These are phyloP conservation scores for Thymus mandschuricus DNA, from an alignment of 257 asterid species.

Conservation along the genomic window DNA sequence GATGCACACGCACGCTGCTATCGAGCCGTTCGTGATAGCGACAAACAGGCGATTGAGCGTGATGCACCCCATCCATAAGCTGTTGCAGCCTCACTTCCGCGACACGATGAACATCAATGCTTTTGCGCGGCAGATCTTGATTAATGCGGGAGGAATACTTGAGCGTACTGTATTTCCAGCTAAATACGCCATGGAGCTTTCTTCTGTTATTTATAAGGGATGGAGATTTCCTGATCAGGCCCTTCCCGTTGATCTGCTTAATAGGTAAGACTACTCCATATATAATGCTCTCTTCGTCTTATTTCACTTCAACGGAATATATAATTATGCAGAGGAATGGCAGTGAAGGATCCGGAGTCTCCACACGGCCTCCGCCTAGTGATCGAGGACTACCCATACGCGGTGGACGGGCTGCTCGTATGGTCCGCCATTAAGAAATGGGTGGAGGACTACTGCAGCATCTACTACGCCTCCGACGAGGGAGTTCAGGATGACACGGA, in stretches of 20 bases:
- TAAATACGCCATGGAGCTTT: slow-evolving; percentile 58
- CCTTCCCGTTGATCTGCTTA: slow-evolving; percentile 63
- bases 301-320: no score
- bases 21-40: slow-evolving; percentile 75
- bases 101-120: slow-evolving; percentile 77
- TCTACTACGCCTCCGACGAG: slow-evolving; percentile 45
- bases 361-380: slow-evolving; percentile 49
- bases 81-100: slow-evolving; percentile 67
- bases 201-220: slow-evolving; percentile 50
- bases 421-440: slow-evolving; percentile 53
- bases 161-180: slow-evolving; percentile 59
- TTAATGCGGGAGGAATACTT: slow-evolving; percentile 61
- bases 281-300: no score
- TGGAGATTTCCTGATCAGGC: slow-evolving; percentile 68
- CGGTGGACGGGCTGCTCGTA: slow-evolving; percentile 58
- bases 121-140: slow-evolving; percentile 53
- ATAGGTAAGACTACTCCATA: slow-evolving; percentile 40
- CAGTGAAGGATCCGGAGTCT: slow-evolving; percentile 41
- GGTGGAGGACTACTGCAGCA: slow-evolving; percentile 48
- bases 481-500: slow-evolving; percentile 32
- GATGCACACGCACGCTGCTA: slow-evolving; percentile 59
- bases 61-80: slow-evolving; percentile 66
- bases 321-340: slow-evolving; percentile 46
- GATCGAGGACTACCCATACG: slow-evolving; percentile 54
- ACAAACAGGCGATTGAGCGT: slow-evolving; percentile 62